Percentiles rank a stretch among this genome's conserved stretches.
Evolutionary conservation across 495 filamentous ascomycete species (phyloP).

Genomic region (Aspergillus carlsbadensis): DNA sequence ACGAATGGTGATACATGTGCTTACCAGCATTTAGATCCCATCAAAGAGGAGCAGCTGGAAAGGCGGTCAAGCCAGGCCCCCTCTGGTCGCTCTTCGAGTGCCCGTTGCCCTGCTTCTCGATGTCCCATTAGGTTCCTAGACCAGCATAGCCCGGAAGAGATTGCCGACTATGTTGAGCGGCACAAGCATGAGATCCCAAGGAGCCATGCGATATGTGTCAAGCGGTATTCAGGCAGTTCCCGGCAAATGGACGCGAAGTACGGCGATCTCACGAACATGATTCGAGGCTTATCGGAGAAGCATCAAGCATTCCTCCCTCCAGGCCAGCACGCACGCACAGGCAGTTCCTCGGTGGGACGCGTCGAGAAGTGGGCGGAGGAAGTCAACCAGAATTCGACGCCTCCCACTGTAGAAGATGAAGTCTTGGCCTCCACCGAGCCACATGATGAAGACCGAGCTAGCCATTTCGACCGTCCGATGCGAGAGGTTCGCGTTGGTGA

Average conservation of each 20-base stretch:
- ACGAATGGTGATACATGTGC: constrained; percentile 34
- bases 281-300: constrained; percentile 76
- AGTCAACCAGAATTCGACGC: constrained; percentile 48
- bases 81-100: constrained; percentile 47
- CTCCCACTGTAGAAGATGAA: constrained; percentile 39
- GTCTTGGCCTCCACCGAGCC: constrained; percentile 22
- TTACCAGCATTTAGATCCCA: constrained; percentile 42
- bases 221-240: constrained; percentile 79
- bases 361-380: constrained; percentile 81
- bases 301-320: constrained; percentile 82
- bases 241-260: constrained; percentile 88
- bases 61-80: constrained; percentile 35
- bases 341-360: constrained; percentile 52
- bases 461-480: constrained; percentile 75
- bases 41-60: constrained; percentile 44
- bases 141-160: constrained; percentile 86
- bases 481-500: constrained; percentile 85
- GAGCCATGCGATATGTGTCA: constrained; percentile 87
- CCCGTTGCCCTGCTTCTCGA: constrained; percentile 76
- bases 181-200: constrained; percentile 92
- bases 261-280: constrained; percentile 85
- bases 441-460: constrained; percentile 39
- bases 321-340: constrained; percentile 35
- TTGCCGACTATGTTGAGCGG: constrained; percentile 82
- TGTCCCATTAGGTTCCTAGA: constrained; percentile 90